Conservation (phyloP, 805 yeast genomes). For the Spathaspora hagerdaliae region DNA sequence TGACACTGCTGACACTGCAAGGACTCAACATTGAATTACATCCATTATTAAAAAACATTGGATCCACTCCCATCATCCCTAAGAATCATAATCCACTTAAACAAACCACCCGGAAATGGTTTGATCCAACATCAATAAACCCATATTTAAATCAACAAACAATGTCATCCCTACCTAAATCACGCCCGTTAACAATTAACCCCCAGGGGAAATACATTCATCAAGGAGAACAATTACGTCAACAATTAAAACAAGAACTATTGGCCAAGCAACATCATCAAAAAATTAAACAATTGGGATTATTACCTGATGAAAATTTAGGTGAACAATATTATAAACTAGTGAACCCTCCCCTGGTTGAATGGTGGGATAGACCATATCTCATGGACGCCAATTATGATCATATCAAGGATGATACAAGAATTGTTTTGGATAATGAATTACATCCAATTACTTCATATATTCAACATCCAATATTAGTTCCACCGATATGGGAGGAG, state of each 20-base stretch:
- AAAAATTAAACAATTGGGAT: slow-evolving; percentile 35
- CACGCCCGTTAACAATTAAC: slow-evolving; percentile 48
- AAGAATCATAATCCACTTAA: slow-evolving; percentile 27
- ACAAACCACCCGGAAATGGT: slow-evolving; percentile 20
- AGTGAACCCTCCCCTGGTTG: slow-evolving; percentile 56
- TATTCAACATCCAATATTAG: slow-evolving; percentile 78
- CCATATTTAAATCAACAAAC: slow-evolving; percentile 33
- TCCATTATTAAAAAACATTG: slow-evolving; percentile 31
- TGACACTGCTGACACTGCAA: too few relatives aligned
- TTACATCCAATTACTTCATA: slow-evolving; percentile 58
- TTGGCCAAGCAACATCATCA: slow-evolving; percentile 15
- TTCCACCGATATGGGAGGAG: slow-evolving; percentile 55
- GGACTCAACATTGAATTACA: slow-evolving; percentile 35
- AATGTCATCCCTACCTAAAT: slow-evolving; percentile 4
- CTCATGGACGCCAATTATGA: slow-evolving; percentile 37
- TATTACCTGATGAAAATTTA: slow-evolving; percentile 45
- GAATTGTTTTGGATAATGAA: slow-evolving; percentile 32
- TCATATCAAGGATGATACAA: slow-evolving; percentile 22
- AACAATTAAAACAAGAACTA: slow-evolving; percentile 29
- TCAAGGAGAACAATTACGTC: slow-evolving; percentile 50
- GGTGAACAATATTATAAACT: slow-evolving; percentile 56
- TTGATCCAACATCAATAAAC: slow-evolving; percentile 32
- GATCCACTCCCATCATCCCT: slow-evolving; percentile 21
- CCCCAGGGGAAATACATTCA: slow-evolving; percentile 61
- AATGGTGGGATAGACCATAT: slow-evolving; percentile 86